phyloP scores from a whole-genome alignment of 2,329 filamentous ascomycete genomes.

The Colletotrichum caudatum region DNA sequence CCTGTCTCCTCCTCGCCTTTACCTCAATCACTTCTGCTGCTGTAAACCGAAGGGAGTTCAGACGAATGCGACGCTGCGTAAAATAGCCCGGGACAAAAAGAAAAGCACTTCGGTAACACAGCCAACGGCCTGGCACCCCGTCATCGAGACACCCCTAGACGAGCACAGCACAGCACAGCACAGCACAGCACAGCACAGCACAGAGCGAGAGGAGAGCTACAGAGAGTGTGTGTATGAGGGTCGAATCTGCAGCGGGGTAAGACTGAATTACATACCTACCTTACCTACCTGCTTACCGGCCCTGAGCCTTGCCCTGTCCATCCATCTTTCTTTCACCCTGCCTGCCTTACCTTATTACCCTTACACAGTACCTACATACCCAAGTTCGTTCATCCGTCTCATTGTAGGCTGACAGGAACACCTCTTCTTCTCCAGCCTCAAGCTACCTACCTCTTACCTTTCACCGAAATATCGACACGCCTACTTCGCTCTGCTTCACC shows the following conservation, averaged over 20 bases:
- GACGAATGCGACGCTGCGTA: slow-evolving; percentile 13
- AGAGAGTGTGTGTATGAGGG: background rate
- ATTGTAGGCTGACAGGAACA: background rate
- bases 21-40: slow-evolving; percentile 7
- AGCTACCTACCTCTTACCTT: background rate
- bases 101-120: background rate
- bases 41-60: slow-evolving; percentile 7
- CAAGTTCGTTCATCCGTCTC: slow-evolving; percentile 5
- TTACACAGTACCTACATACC: background rate
- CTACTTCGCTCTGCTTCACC: slow-evolving; percentile 9
- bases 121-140: background rate
- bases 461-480: slow-evolving; percentile 14
- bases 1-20: background rate
- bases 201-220: background rate
- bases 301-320: background rate
- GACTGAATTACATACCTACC: background rate
- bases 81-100: background rate
- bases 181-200: slow-evolving; percentile 7
- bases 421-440: slow-evolving; percentile 4
- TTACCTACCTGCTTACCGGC: background rate
- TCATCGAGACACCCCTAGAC: slow-evolving; percentile 1
- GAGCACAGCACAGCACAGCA: slow-evolving; percentile 9
- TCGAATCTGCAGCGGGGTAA: slow-evolving; percentile 23
- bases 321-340: background rate
- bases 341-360: background rate